These are phyloP conservation scores for Skeletonema menzelii DNA, from an alignment of 108 stramenopile species.

Conservation along the genomic window DNA sequence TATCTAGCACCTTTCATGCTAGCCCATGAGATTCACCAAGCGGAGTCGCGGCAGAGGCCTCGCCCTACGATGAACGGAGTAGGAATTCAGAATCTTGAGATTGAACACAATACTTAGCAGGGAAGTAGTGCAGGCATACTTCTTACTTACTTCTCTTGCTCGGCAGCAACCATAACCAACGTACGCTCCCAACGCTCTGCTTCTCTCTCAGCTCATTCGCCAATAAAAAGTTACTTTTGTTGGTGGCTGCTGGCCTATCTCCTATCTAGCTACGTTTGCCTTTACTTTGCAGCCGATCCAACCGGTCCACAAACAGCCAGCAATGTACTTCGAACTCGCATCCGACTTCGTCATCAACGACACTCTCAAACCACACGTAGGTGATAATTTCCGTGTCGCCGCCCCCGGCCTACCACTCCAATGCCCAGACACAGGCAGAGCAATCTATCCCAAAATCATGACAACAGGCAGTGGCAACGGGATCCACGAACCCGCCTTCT, in stretches of 20 bases:
- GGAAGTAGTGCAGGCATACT: too few relatives aligned
- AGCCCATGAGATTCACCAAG: too few relatives aligned
- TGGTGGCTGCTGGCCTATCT: background rate
- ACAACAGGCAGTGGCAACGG: conserved; percentile 10
- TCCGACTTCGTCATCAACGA: conserved; percentile 26
- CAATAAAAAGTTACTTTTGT: background rate
- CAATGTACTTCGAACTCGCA: conserved; percentile 19
- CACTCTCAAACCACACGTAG: conserved; percentile 19
- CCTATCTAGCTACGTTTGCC: too few relatives aligned
- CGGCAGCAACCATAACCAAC: too few relatives aligned
- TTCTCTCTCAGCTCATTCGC: background rate
- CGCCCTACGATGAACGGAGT: too few relatives aligned
- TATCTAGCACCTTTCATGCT: too few relatives aligned
- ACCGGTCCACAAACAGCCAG: background rate
- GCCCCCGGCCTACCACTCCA: conserved; percentile 17
- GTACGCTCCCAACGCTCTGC: too few relatives aligned
- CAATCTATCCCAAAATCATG: conserved; percentile 14
- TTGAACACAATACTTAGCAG: too few relatives aligned
- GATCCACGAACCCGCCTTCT: background rate
- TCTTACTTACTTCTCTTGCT: too few relatives aligned
- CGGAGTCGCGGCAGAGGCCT: too few relatives aligned
- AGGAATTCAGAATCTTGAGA: too few relatives aligned
- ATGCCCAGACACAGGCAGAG: background rate
- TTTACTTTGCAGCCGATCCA: background rate
- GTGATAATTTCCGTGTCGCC: conserved; percentile 10